Base-by-base conservation (phyloP, 257 asterid genomes). In the Nyctanthes arbortristis region DNA sequence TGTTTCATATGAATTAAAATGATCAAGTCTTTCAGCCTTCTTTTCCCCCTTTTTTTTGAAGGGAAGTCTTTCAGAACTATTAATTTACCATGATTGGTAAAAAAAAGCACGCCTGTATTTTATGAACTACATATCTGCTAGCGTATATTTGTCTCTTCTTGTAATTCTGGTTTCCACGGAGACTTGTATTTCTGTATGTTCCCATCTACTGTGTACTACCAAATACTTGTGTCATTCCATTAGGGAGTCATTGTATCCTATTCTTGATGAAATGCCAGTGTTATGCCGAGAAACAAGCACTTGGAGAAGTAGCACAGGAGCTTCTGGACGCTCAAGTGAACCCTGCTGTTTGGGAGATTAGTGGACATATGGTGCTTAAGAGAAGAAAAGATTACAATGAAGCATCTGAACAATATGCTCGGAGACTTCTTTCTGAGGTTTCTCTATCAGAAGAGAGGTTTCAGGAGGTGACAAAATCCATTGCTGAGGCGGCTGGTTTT, bases 321-420 rank as follows among this genome's bases (percentile, higher is more conserved):
- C 80, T 84, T 36, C 71, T 85, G 39, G 84, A 84, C 58, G 85
- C 93, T 73, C 88, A 84, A 76, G 93, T 87, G 75, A 90, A 90
- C 61, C 96, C 95, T 0, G 96, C 89, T 31, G 90, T 84, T 45
- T 90, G 95, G 95, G 93, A 89, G 79, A 85, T 89, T 18, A 81
- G 89, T 61, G 96, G 96, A 12, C 95, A 89, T 60, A 89, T 87
- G 75, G 89, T 89, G 67, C 86, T 85, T 3, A 87, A 89, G 71
- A 75, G 84, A 70, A 82, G 81, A 69, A 80, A 76, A 75, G 91
- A 87, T 73, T 87, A 80, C 29, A 78, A 81, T 0, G 82, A 85
- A 58, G 95, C 95, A 25, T 84, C 96, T 0, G 88, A 88, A 70
- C 79, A 85, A 35, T 75, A 67, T 20, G 86, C 89, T 3, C 81